Evolutionary conservation across 768 basidiomycete genomes (phyloP).

Genomic region (Suillus clintonianus): DNA sequence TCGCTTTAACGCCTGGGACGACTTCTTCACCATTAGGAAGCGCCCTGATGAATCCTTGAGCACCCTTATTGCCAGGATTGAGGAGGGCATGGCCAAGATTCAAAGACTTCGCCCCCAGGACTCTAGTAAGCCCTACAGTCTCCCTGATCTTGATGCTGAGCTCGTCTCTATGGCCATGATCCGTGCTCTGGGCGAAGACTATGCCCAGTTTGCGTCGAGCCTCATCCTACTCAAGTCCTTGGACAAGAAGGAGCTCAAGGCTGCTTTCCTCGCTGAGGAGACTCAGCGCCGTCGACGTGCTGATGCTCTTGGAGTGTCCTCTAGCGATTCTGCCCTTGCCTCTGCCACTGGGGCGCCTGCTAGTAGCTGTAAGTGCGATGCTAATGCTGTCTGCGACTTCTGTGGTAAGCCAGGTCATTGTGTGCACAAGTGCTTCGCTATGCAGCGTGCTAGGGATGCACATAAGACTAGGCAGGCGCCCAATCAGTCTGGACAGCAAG

Average conservation of each 20-base stretch:
- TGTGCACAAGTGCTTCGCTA: too few relatives aligned
- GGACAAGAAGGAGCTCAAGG: not conserved
- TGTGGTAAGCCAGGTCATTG: not conserved
- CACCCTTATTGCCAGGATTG: not conserved
- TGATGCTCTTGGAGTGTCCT: not conserved
- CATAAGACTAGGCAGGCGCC: too few relatives aligned
- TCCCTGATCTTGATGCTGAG: constrained; percentile 3
- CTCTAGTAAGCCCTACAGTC: not conserved
- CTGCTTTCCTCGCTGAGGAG: constrained; percentile 6
- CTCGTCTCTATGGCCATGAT: constrained; percentile 15
- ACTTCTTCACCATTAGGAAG: constrained; percentile 13
- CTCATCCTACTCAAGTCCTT: constrained; percentile 10
- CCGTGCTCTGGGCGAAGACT: constrained; percentile 7
- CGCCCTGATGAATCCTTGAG: constrained; percentile 1
- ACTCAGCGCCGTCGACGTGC: not conserved
- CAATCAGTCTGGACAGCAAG: too few relatives aligned
- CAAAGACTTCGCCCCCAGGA: not conserved
- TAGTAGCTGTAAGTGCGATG: too few relatives aligned
- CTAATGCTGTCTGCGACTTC: too few relatives aligned
- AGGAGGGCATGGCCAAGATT: constrained; percentile 6
- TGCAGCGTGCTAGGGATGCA: too few relatives aligned
- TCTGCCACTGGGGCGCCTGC: too few relatives aligned
- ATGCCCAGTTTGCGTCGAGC: constrained; percentile 13
- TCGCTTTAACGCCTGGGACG: constrained; percentile 8
- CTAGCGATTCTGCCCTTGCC: too few relatives aligned